Base-by-base conservation (phyloP, 106 monocot genomes). In the Allium sativum region DNA sequence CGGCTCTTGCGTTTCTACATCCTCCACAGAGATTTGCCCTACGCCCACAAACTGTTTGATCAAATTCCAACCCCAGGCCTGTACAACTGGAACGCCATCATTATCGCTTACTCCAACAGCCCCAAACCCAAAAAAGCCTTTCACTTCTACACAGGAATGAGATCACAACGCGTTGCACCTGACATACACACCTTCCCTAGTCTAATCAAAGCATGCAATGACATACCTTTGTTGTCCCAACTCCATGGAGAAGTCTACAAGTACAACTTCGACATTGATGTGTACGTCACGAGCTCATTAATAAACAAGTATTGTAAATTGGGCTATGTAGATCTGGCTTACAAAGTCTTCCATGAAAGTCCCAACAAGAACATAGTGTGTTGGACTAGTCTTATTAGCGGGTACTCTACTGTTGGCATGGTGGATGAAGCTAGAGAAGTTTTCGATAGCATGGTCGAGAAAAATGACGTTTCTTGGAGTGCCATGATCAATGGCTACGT, bases 401-500 rank as follows among this genome's bases (percentile, higher is more conserved):
- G 76, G 59, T 76, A 62, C 31, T 65, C 65, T 9, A 7, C 58
- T 15, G 17, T 53, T 20, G 71, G 43, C 14, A 21, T 63, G 17
- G 14, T 64, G 10, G 55, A 71, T 6, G 40, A 59, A 18, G 86
- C 82, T 8, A 55, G 76, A 43, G 76, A 65, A 16, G 17, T 82
- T 8, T 82, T 87, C 62, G 73, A 87, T 22, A 52, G 51, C 45
- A 44, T 22, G 6, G 20, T 6, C 4, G 71, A 74, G 9, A 76
- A 52, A 72, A 76, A 87, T 58, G 21, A 68, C 45, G 51, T 79
- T 31, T 72, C 86, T 17, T 79, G 82, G 79, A 77, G 70, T 47
- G 65, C 76, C 42, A 82, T 82, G 72, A 82, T 87, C 22, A 57
- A 73, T 0, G 86, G 71, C 12, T 87, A 87, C 58, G 70, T 65